Base-by-base conservation (phyloP, 1,284 basidiomycete species). In the Apiotrichum sp. region DNA sequence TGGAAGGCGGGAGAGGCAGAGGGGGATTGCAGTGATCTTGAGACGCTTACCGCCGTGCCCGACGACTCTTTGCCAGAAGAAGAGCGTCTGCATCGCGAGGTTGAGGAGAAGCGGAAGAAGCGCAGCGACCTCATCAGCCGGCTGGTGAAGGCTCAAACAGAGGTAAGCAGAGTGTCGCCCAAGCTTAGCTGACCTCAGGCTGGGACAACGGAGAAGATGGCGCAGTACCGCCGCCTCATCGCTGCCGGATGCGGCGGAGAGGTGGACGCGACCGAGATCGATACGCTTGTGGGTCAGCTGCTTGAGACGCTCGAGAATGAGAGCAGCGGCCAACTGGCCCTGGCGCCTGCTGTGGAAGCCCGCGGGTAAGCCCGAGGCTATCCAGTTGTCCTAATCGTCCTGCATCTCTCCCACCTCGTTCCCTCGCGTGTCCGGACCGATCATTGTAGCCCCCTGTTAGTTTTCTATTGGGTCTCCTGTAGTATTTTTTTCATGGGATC, bases 141-240 rank as follows among this genome's bases (percentile, higher is more conserved):
- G 61, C 78, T 89, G 61, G 88, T 88, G 34, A 83, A 81, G 52
- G 86, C 87, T 70, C 89, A 91, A 71, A 86, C 89, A 16, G 89
- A 92, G 75, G 85, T 88, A 11, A 68, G 68, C 66, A 38, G 36
- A 22, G 22, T 22, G 22, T 22, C 22, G 22, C 22, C 22, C 22
- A 22, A 22, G 22, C 22, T 22, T 22, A 22, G 22, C 22, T 22
- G 22, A 7, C 22, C 22, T 11, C 47, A 75, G 67, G 70, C 73
- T 11, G 92, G 92, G 6, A 95, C 91, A 1, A 85, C 86, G 34
- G 89, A 88, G 29, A 82, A 86, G 59, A 92, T 96, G 83, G 81
- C 83, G 1, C 87, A 93, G 63, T 97, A 96, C 72, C 80, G 91
- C 62, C 80, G 86, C 59, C 75, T 96, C 53, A 90, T 96, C 65